phyloP scores from a whole-genome alignment of 805 yeast genomes.

The Candida easanensis region DNA sequence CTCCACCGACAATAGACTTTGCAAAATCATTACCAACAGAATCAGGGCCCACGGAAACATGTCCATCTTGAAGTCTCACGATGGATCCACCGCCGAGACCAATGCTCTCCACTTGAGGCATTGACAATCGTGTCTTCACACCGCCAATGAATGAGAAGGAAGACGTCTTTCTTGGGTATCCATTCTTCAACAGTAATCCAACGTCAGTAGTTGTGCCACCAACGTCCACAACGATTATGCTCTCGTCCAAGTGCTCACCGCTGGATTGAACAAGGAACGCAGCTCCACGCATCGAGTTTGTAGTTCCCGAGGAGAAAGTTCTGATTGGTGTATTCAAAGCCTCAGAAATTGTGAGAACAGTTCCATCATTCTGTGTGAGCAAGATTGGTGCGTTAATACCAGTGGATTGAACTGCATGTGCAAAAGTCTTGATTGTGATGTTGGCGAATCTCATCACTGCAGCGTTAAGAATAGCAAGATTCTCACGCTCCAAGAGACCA shows the following conservation, averaged over 20 bases:
- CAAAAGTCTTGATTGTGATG: conserved; percentile 38
- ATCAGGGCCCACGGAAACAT: conserved; percentile 44
- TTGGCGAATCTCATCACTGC: conserved; percentile 41
- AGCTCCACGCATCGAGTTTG: conserved; percentile 50
- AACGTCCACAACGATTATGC: conserved; percentile 42
- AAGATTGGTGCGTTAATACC: conserved; percentile 40
- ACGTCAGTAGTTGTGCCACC: conserved; percentile 53
- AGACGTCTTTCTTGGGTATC: conserved; percentile 47
- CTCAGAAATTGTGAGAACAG: conserved; percentile 40
- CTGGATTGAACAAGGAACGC: conserved; percentile 31
- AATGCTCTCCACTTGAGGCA: conserved; percentile 50
- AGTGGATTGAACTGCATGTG: conserved; percentile 33
- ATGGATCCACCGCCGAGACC: conserved; percentile 53
- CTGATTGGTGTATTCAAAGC: conserved; percentile 41
- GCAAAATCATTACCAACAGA: conserved; percentile 43
- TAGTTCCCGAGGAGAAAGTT: conserved; percentile 50
- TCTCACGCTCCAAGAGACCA: conserved; percentile 45
- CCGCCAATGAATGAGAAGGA: conserved; percentile 45
- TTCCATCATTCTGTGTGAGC: conserved; percentile 49
- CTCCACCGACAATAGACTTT: conserved; percentile 42
- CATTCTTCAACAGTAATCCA: conserved; percentile 41
- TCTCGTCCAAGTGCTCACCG: conserved; percentile 19
- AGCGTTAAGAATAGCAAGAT: conserved; percentile 46
- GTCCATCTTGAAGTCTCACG: conserved; percentile 29
- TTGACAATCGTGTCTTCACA: conserved; percentile 45